Evolutionary conservation across 805 yeast genomes (phyloP).

Genomic region (Groenewaldozyma tartarivorans): DNA sequence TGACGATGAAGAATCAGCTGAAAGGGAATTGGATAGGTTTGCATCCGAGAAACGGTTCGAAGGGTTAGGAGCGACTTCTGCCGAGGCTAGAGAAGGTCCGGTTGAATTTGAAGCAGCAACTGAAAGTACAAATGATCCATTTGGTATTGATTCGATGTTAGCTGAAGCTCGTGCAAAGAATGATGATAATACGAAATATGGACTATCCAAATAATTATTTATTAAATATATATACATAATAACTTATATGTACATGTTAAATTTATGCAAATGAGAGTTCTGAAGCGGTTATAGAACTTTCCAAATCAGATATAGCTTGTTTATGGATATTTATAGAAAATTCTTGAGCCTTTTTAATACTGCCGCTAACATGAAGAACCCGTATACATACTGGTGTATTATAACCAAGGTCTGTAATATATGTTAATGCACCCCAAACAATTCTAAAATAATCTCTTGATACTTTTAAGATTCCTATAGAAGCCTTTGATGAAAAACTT

Average conservation of each 20-base stretch:
- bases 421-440: slow-evolving; percentile 55
- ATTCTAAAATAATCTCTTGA: slow-evolving; percentile 52
- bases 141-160: slow-evolving; percentile 14
- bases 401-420: slow-evolving; percentile 38
- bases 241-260: neutral
- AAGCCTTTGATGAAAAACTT: slow-evolving; percentile 72
- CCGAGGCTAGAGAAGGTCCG: slow-evolving; percentile 30
- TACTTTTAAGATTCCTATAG: slow-evolving; percentile 77
- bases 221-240: slow-evolving; percentile 1
- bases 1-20: slow-evolving; percentile 21
- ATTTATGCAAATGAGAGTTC: neutral
- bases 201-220: slow-evolving; percentile 1
- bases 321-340: slow-evolving; percentile 42
- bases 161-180: slow-evolving; percentile 7
- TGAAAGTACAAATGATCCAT: slow-evolving; percentile 24
- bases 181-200: slow-evolving; percentile 6
- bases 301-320: slow-evolving; percentile 3
- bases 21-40: slow-evolving; percentile 18
- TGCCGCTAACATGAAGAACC: slow-evolving; percentile 70
- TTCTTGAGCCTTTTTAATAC: slow-evolving; percentile 75
- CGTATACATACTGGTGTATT: slow-evolving; percentile 43
- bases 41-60: slow-evolving; percentile 22
- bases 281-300: neutral
- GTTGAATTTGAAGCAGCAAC: slow-evolving; percentile 38
- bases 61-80: slow-evolving; percentile 16